Conservation (phyloP, 768 basidiomycete genomes). For the Termitomyces sp. region DNA sequence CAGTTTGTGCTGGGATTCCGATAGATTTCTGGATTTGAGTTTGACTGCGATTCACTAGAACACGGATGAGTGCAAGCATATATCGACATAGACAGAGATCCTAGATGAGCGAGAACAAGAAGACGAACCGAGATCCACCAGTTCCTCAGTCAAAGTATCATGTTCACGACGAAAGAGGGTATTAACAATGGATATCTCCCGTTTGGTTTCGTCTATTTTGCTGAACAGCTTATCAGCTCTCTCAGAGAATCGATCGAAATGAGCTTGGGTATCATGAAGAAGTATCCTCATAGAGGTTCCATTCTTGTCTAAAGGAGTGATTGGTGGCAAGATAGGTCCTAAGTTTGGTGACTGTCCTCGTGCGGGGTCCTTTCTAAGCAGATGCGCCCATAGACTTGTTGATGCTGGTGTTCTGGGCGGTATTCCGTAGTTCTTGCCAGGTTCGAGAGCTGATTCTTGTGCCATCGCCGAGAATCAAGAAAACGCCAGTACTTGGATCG, state of each 20-base stretch:
- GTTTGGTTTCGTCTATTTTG: conserved; percentile 44
- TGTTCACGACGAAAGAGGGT: conserved; percentile 55
- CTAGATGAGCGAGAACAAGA: conserved; percentile 1
- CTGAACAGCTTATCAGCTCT: conserved; percentile 47
- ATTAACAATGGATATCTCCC: conserved; percentile 47
- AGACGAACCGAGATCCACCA: conserved; percentile 49
- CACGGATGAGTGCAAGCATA: conserved; percentile 5
- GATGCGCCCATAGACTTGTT: conserved; percentile 50
- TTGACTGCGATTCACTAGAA: conserved; percentile 58
- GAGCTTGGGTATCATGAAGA: conserved; percentile 67
- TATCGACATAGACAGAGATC: conserved; percentile 7
- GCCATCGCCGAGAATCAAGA: not conserved
- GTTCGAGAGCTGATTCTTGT: not conserved
- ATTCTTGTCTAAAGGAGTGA: conserved; percentile 55
- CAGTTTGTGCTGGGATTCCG: conserved; percentile 50
- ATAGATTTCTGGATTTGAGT: conserved; percentile 51
- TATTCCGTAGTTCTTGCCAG: conserved; percentile 11
- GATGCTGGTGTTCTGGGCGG: conserved; percentile 25
- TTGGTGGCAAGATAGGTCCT: conserved; percentile 19
- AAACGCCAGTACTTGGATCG: not conserved
- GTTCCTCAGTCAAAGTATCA: conserved; percentile 49
- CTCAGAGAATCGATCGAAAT: conserved; percentile 61
- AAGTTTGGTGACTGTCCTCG: conserved; percentile 16
- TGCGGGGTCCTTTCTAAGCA: conserved; percentile 39
- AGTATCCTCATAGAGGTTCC: conserved; percentile 68